A percentile compares a stretch with the other conserved stretches of the same genome.
Conservation (phyloP, 208 protist species). For the Trypanosoma theileri region DNA sequence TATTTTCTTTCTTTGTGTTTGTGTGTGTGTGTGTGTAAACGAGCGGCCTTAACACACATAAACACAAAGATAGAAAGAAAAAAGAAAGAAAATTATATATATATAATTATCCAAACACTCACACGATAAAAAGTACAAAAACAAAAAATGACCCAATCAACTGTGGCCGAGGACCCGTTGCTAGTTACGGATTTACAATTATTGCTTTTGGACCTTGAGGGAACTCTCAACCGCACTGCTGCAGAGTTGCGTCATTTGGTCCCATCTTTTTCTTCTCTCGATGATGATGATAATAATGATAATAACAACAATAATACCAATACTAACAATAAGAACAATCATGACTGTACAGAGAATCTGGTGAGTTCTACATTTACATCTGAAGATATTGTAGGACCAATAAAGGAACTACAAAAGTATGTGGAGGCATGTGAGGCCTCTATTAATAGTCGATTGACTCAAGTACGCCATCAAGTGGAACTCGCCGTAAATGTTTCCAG, state of each 20-base stretch:
- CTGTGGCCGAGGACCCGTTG: too few species aligned
- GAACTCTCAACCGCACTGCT: conserved; percentile 3
- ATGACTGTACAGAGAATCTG: background rate
- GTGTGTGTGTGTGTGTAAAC: too few species aligned
- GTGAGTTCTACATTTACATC: background rate
- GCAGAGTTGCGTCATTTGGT: conserved; percentile 8
- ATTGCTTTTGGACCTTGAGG: conserved; percentile 14
- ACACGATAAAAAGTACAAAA: too few species aligned
- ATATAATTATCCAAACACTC: too few species aligned
- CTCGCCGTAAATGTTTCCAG: conserved; percentile 25
- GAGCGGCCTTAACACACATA: too few species aligned
- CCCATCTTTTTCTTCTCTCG: background rate
- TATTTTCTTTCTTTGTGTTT: too few species aligned
- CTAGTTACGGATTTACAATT: too few species aligned
- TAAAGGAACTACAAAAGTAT: conserved; percentile 17
- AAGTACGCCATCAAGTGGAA: conserved; percentile 33
- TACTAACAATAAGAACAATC: background rate
- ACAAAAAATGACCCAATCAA: too few species aligned
- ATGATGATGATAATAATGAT: too few species aligned
- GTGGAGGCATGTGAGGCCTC: conserved; percentile 32
- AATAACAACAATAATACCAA: background rate
- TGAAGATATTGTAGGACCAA: conserved; percentile 6
- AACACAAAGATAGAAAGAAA: too few species aligned
- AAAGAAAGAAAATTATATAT: too few species aligned
- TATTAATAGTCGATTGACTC: conserved; percentile 28